These are phyloP conservation scores for Apiotrichum akiyoshidainum DNA, from an alignment of 1,284 basidiomycete genomes.

Conservation along the genomic window DNA sequence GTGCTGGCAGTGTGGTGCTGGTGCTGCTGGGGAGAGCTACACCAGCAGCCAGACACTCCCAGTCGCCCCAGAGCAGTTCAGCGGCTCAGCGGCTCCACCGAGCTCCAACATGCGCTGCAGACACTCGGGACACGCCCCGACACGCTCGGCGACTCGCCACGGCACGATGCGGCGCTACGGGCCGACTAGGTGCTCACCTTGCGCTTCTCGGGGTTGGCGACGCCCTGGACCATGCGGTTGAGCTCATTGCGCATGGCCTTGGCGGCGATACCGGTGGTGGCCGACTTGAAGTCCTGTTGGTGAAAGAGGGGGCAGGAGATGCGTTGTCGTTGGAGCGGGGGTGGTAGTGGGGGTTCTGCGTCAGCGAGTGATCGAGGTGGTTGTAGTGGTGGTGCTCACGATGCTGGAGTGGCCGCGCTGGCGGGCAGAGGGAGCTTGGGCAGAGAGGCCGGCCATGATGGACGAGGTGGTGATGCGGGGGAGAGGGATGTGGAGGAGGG, in stretches of 20 bases:
- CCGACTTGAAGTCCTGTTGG: constrained; percentile 80
- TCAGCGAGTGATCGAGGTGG: constrained; percentile 1
- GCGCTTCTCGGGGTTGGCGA: constrained; percentile 72
- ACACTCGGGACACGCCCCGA: not conserved
- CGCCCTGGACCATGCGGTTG: constrained; percentile 81
- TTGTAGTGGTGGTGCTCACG: constrained; percentile 32
- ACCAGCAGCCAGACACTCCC: too few species aligned
- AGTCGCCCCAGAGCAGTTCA: too few species aligned
- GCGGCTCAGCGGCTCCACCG: too few species aligned
- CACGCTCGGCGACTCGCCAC: not conserved
- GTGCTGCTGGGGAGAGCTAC: too few species aligned
- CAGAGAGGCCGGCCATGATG: constrained; percentile 28
- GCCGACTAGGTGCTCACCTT: constrained; percentile 65
- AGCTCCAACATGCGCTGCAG: too few species aligned
- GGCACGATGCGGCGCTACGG: not conserved
- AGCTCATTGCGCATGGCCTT: constrained; percentile 99
- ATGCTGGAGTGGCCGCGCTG: constrained; percentile 52
- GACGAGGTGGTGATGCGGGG: not conserved
- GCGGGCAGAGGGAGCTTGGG: constrained; percentile 35
- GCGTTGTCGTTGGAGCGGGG: not conserved
- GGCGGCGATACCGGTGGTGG: constrained; percentile 93
- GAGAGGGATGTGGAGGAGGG: not conserved
- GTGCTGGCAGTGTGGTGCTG: too few species aligned
- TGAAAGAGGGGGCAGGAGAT: not conserved
- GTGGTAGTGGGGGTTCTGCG: constrained; percentile 11